Evolutionary conservation across 257 asterid genomes (phyloP), one percentile per base, ranked within the genome.

Genomic region (Ehretia macrophylla): DNA sequence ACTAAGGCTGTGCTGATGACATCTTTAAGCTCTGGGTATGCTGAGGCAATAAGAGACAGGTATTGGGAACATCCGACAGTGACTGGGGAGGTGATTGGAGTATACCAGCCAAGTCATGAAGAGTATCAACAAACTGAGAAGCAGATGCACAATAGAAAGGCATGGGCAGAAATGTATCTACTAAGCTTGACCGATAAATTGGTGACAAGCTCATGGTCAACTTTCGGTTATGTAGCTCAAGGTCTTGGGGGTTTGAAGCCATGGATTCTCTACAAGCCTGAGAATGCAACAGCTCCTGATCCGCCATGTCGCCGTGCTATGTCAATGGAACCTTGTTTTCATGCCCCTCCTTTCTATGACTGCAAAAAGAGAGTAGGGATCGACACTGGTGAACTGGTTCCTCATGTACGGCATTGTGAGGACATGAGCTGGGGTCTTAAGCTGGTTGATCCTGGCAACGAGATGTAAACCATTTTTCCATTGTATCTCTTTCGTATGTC

Each of bases 161-260:
- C 90, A 5, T 79, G 78, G 89, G 87, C 95, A 0, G 95, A 88
- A 56, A 85, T 88, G 71, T 88, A 85, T 48, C 65, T 88, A 18
- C 79, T 88, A 49, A 79, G 92, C 68, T 68, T 85, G 47, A 83
- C 71, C 3, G 95, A 88, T 62, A 88, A 75, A 63, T 37, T 85
- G 79, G 87, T 81, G 6, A 88, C 92, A 10, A 88, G 92, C 53
- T 75, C 85, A 19, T 81, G 85, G 89, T 85, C 95, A 12, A 88
- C 95, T 23, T 88, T 85, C n/a, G 96, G 95, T 5, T 88, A 85
- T 62, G 93, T 88, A 54, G 96, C 95, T 44, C 95, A 87, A 46
- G 87, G 92, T 39, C 86, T 85, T 10, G 95, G 95, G 49, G 92
- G 92, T 32, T 8, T 88, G 58, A 75, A 66, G 77, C 89, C 95